Conservation (phyloP, 768 basidiomycete species). For the Hortiboletus campestris region DNA sequence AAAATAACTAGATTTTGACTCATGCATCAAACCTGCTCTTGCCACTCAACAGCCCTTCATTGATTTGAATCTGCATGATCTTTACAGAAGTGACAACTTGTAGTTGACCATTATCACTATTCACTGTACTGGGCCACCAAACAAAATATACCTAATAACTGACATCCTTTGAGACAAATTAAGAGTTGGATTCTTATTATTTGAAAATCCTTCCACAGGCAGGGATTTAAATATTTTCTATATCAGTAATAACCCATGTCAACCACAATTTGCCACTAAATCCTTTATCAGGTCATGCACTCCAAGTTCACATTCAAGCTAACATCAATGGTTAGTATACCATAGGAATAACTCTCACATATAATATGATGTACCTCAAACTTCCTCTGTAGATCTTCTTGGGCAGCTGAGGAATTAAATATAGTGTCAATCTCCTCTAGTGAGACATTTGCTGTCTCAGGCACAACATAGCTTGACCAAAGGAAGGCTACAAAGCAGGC, state of each 20-base stretch:
- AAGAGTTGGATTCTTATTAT: neutral
- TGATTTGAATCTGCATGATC: no score
- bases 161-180: neutral
- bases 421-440: conserved; percentile 74
- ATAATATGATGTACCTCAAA: conserved; percentile 42
- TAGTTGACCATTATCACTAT: no score
- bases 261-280: conserved; percentile 25
- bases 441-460: conserved; percentile 75
- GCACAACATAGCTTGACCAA: conserved; percentile 68
- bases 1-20: no score
- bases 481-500: conserved; percentile 67
- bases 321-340: neutral
- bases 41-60: no score
- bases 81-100: no score
- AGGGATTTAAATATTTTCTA: neutral
- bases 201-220: neutral
- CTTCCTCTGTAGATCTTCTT: conserved; percentile 50
- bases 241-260: neutral
- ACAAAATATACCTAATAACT: neutral
- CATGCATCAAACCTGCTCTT: no score
- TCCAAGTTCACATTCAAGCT: conserved; percentile 62
- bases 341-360: neutral
- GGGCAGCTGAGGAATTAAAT: conserved; percentile 58
- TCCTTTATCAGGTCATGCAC: conserved; percentile 44
- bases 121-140: no score